phyloP scores from a whole-genome alignment of 768 basidiomycete genomes.

The Amanita subjunquillea region DNA sequence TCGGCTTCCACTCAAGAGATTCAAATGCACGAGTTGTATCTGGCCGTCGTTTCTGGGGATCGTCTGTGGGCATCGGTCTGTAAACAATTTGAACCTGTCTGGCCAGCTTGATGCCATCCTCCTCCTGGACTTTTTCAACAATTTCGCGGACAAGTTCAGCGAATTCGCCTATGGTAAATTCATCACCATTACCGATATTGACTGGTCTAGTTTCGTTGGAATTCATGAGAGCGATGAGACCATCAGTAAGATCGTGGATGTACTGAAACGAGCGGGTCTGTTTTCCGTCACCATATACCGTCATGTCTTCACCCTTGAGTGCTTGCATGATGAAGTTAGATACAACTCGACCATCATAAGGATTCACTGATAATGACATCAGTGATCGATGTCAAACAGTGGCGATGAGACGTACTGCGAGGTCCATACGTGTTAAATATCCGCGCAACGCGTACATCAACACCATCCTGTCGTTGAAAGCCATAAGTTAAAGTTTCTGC shows the following conservation, averaged over 20 bases:
- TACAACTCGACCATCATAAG: slow-evolving; percentile 93
- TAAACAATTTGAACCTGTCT: slow-evolving; percentile 61
- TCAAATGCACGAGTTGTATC: slow-evolving; percentile 89
- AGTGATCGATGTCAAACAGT: too few species aligned
- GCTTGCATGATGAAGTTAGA: slow-evolving; percentile 99
- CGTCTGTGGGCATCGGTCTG: slow-evolving; percentile 80
- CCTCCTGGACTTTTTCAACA: slow-evolving; percentile 86
- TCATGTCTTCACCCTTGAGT: slow-evolving; percentile 92
- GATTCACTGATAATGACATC: slow-evolving; percentile 60
- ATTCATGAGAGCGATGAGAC: slow-evolving; percentile 91
- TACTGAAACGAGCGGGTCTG: slow-evolving; percentile 98
- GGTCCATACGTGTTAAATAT: slow-evolving; percentile 98
- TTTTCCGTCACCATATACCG: slow-evolving; percentile 88
- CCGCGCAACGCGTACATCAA: slow-evolving; percentile 93
- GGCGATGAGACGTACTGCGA: slow-evolving; percentile 41
- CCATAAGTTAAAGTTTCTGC: slow-evolving; percentile 97
- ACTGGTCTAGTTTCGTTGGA: slow-evolving; percentile 87
- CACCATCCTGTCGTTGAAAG: slow-evolving; percentile 88
- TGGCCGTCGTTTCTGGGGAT: slow-evolving; percentile 89
- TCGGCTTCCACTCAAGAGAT: slow-evolving; percentile 79
- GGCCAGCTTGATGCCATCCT: slow-evolving; percentile 50
- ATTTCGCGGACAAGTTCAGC: slow-evolving; percentile 87
- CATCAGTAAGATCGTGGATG: slow-evolving; percentile 95
- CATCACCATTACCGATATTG: slow-evolving; percentile 93
- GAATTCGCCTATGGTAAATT: slow-evolving; percentile 93